Base-by-base conservation (phyloP, 2,329 filamentous ascomycete genomes). In the Fusarium brachygibbosum region DNA sequence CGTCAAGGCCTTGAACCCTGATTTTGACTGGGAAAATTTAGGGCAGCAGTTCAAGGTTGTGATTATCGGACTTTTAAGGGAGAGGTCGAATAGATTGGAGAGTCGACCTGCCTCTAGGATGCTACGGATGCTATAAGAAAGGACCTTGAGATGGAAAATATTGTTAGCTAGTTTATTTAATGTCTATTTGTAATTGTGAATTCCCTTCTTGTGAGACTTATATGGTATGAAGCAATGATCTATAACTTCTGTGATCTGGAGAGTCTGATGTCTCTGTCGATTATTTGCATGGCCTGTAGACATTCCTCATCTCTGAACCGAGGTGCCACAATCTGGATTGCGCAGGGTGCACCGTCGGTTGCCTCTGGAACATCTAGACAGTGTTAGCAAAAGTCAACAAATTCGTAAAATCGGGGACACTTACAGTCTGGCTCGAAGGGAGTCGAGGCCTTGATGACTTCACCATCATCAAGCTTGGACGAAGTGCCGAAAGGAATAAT, bases 261-360 rank as follows among this genome's bases (percentile, higher is more conserved):
- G 0, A 21, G 3, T 17, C 21, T 44, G 5, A 70, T 59, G 6
- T 54, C 45, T 23, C 53, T 56, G 1, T 74, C 71, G 2, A 74
- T 58, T 11, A 72, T 67, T 0, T 40, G 29, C 71, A 74, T 74
- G 1, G 71, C 71, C 8, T 35, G 58, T 3, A 74, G 25, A 17
- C 71, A 74, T 28, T 74, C 71, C 11, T 74, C 71, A 9, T 74
- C 71, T n/a, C 59, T 65, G 5, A 62, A 74, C 0, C 67, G 51
- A 0, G 71, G 69, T 0, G 71, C 67, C 4, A 73, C 55, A 1
- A 74, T 56, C 32, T 74, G 71, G 0, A 74, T 50, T 1, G 71
- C 54, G 0, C 63, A 69, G 0, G 71, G 71, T 2, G 71, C 71
- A 6, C 71, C 71, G 1, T 74, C 46, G 0, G 56, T 46, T 7